phyloP scores from a whole-genome alignment of 2,329 filamentous ascomycete species.

The Calonectria crousiana region DNA sequence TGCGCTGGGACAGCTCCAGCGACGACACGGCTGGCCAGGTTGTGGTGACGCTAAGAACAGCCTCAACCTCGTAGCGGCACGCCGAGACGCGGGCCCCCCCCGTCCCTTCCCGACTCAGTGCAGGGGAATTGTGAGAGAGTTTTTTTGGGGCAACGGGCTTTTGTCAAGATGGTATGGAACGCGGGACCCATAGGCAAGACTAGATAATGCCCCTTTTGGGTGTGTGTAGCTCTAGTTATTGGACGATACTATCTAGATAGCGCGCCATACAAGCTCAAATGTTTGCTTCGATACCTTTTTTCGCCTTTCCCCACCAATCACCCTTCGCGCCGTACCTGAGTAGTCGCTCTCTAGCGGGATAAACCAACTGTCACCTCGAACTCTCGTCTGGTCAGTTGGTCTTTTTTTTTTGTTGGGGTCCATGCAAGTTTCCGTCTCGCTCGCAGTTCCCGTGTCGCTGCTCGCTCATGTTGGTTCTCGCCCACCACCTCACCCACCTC shows the following conservation, averaged over 20 bases:
- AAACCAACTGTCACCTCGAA: not conserved
- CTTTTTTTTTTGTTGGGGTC: not conserved
- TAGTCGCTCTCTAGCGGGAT: not conserved
- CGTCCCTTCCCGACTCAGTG: not conserved
- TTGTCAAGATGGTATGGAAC: not conserved
- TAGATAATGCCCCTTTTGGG: not conserved
- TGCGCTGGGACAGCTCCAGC: conserved; percentile 25
- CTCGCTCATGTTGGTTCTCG: not conserved
- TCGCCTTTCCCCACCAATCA: not conserved
- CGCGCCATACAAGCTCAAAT: not conserved
- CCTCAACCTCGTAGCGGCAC: not conserved
- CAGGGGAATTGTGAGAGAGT: not conserved
- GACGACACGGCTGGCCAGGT: conserved; percentile 2
- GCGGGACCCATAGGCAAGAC: not conserved
- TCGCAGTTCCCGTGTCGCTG: too few species aligned
- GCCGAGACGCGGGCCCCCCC: not conserved
- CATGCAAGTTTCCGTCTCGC: not conserved
- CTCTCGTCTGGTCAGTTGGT: not conserved
- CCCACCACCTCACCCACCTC: too few species aligned
- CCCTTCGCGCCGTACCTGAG: not conserved
- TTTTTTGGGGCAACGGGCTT: not conserved
- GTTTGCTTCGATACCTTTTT: not conserved
- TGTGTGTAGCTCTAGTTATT: not conserved
- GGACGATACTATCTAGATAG: not conserved
- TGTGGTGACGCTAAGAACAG: conserved; percentile 16